These are phyloP conservation scores for Arachnopeziza araneosa DNA, from an alignment of 2,329 filamentous ascomycete species.

Conservation along the genomic window DNA sequence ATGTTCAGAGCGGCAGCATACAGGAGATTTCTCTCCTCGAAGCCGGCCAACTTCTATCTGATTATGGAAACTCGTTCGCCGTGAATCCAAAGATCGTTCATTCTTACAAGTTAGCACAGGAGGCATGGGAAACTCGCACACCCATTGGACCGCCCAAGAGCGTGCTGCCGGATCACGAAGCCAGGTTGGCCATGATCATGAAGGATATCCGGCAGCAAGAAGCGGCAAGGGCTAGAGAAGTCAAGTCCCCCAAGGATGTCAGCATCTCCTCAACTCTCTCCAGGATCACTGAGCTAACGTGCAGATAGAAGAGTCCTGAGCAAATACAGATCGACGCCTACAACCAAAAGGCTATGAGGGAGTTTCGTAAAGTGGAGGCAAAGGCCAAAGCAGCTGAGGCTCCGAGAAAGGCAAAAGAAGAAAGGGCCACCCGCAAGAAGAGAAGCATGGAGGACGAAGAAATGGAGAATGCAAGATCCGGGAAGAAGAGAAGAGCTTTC, in stretches of 20 bases:
- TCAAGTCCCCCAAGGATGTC: neutral
- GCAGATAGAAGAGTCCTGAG: neutral
- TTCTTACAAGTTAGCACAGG: neutral
- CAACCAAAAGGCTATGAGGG: neutral
- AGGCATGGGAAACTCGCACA: neutral
- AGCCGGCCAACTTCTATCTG: neutral
- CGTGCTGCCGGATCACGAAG: neutral
- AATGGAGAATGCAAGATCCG: neutral
- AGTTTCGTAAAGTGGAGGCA: neutral
- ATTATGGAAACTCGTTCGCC: neutral
- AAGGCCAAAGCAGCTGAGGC: neutral
- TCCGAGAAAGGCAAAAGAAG: neutral
- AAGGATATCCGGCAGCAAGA: neutral
- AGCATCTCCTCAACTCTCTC: no score
- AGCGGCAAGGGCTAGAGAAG: neutral
- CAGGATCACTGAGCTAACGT: neutral
- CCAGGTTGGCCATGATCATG: neutral
- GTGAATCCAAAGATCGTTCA: neutral
- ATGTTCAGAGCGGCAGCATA: neutral
- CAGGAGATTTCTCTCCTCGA: neutral
- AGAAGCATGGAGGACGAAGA: neutral
- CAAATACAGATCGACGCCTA: neutral
- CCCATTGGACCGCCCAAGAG: neutral
- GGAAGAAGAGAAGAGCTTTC: neutral
- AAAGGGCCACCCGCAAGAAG: neutral